Base-by-base conservation (phyloP, 2,329 filamentous ascomycete species). In the Sporothrix humicola region DNA sequence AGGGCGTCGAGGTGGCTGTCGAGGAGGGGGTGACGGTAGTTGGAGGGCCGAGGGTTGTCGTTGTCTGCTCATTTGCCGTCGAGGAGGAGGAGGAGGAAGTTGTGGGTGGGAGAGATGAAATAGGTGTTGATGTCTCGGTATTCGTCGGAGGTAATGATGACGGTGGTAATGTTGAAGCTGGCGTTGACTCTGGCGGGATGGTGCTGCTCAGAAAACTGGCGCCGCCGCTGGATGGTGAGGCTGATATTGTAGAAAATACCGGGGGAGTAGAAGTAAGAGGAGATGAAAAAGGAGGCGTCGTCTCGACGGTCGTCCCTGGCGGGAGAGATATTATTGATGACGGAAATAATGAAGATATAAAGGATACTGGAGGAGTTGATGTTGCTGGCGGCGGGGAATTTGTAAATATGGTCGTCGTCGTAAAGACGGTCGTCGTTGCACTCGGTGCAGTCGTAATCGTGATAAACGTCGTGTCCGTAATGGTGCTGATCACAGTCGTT, bases 351-450 rank as follows among this genome's bases (percentile, higher is more conserved):
- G 63, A 68, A 1, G 63, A 50, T n/a, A 26, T 13, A 44, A 56
- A n/a, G 8, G 73, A 71, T 17, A 56, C 72, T 9, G 73, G 2
- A 0, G 66, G 74, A 0, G 78, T 79, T 0, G 76, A 75, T 5
- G 75, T 77, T 2, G 76, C 44, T 12, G 72, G 69, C 17, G 65
- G 73, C 6, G 73, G 3, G 0, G 69, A 37, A 37, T 37, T 70
- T 10, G 75, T 75, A 9, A 75, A 75, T 1, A 78, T 65, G 1
- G 76, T 78, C 0, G 78, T 79, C 0, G 76, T 76, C 8, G 75
- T 76, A 26, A 77, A 77, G 6, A 78, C 75, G 0, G 78, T 79
- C 0, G 76, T 76, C 5, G 75, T 76, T 31, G 74, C 76, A 59
- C 75, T 77, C 8, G 76, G 76, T 3, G 77, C 77, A 15, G 76